Base-by-base conservation (phyloP, 2,329 filamentous ascomycete species). In the Mariannaea sp. region DNA sequence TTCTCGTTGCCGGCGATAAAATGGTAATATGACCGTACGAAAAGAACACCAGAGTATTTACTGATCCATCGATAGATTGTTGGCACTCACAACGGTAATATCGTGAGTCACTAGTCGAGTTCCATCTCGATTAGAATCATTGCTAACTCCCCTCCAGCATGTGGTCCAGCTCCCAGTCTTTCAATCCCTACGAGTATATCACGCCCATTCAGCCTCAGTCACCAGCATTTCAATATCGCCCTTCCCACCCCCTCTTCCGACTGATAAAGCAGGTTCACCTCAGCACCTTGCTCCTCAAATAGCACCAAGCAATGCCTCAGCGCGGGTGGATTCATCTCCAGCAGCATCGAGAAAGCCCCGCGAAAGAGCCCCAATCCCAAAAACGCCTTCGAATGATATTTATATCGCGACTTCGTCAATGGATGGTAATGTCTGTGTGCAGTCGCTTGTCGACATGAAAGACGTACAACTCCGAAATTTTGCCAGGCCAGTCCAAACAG, bases 11-110 rank as follows among this genome's bases (percentile, higher is more conserved):
- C 33, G 93, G 93, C 46, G 93, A 99, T 78, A 97, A 97, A 77
- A 96, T 97, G 93, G 90, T 93, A 80, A 42, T 14, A 12, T 16
- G 65, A 78, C 50, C 30, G 49, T 22, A 10, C 12, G 19, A 7
- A 20, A 33, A 24, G 12, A 7, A 5, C 3, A 12, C 24, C 20
- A n/a, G 12, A n/a, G 20, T 7, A 8, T 24, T 36, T 47, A 45
- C 59, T 71, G 38, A 58, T 55, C 61, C 55, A 9, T 66, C 60
- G 60, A 42, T 73, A 93, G 89, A 88, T 97, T 58, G 80, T 96
- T 64, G 94, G 93, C 61, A 97, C 94, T 26, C 93, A 99, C 72
- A 96, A 96, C 75, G 94, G 94, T 65, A 96, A 94, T 67, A 93
- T 97, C 66, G 91, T 95, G 80, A 78, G 88, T 76, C 9, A 12